Conservation (phyloP, 495 filamentous ascomycete species). For the Hyphodiscus hymeniophilus region DNA sequence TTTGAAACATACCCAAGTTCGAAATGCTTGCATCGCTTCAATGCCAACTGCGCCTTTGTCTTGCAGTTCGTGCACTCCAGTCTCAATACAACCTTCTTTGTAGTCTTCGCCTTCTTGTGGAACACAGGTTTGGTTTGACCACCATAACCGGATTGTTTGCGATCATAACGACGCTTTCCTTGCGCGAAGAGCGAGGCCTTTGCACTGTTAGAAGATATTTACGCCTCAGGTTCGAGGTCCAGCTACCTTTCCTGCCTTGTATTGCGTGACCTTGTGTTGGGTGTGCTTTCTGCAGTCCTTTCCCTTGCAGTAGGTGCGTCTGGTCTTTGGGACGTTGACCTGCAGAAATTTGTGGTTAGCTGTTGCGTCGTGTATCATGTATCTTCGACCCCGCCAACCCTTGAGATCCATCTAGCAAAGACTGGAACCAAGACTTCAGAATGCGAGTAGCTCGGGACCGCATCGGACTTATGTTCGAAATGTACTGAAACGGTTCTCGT, state of each 20-base stretch:
- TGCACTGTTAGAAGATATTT: background rate
- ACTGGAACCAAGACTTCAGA: no score
- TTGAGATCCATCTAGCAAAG: background rate
- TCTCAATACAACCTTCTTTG: constrained; percentile 98
- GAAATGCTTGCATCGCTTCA: constrained; percentile 99
- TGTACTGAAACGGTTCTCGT: background rate
- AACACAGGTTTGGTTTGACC: constrained; percentile 99
- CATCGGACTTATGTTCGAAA: no score
- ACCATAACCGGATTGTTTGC: constrained; percentile 99
- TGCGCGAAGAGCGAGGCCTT: constrained; percentile 90
- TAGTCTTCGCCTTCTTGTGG: constrained; percentile 99
- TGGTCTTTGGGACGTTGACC: constrained; percentile 88
- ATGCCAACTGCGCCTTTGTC: constrained; percentile 93
- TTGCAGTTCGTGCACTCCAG: constrained; percentile 96
- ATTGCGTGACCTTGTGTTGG: constrained; percentile 88
- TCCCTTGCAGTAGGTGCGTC: constrained; percentile 92
- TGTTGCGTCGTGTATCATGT: background rate
- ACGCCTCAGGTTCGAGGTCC: background rate
- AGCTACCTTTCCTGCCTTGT: constrained; percentile 85
- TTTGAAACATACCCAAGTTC: constrained; percentile 75
- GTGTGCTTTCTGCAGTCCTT: constrained; percentile 92
- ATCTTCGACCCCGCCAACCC: background rate
- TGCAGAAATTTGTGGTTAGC: constrained; percentile 29
- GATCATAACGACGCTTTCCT: constrained; percentile 99
- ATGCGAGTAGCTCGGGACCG: no score